Conservation (phyloP, 2,329 filamentous ascomycete genomes). For the Orbilia quercus region DNA sequence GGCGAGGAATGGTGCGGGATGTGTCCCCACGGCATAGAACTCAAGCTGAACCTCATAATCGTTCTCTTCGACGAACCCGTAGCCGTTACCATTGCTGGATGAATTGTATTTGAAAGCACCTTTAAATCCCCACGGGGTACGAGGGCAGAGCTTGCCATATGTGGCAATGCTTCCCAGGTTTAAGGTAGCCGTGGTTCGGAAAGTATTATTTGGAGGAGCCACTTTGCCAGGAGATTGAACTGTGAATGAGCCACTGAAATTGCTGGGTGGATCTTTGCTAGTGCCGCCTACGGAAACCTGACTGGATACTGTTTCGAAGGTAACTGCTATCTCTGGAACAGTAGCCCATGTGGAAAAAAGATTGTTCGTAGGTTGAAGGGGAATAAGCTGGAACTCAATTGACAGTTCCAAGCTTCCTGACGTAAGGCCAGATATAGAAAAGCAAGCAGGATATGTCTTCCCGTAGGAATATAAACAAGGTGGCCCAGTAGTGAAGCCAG, state of each 20-base stretch:
- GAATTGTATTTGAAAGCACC: neutral
- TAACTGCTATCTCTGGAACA: neutral
- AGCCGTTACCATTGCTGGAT: neutral
- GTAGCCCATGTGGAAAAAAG: neutral
- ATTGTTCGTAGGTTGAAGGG: neutral
- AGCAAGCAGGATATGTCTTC: conserved; percentile 13
- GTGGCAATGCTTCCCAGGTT: conserved; percentile 13
- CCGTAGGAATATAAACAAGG: neutral
- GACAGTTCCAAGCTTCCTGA: conserved; percentile 3
- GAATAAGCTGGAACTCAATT: neutral
- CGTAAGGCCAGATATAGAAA: neutral
- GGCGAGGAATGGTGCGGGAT: neutral
- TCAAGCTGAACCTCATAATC: conserved; percentile 11
- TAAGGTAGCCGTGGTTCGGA: neutral
- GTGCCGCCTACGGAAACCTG: conserved; percentile 1
- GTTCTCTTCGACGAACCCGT: neutral
- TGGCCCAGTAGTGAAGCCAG: neutral
- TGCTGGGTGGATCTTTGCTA: neutral
- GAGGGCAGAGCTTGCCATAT: too few relatives aligned
- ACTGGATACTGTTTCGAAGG: neutral
- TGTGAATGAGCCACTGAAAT: conserved; percentile 3
- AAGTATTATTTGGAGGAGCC: neutral
- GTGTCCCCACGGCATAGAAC: conserved; percentile 7
- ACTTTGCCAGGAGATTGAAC: too few relatives aligned
- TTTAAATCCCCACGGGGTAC: conserved; percentile 13